Percentiles rank a stretch among this genome's conserved stretches.
These are phyloP conservation scores for Phoma sp. DNA, from an alignment of 2,329 filamentous ascomycete species.

Conservation along the genomic window DNA sequence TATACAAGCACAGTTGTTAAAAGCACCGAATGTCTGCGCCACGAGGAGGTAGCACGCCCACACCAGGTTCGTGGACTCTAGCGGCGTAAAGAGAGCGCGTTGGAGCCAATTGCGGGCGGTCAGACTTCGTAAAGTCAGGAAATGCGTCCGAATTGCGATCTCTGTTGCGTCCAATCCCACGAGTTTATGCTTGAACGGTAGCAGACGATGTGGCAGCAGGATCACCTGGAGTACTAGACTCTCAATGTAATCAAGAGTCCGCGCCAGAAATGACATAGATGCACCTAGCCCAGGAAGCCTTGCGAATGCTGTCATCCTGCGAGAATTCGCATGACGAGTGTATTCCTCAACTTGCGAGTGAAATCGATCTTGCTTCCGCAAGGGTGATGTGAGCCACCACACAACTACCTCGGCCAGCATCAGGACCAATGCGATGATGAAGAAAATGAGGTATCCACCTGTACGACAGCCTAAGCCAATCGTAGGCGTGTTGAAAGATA, in stretches of 20 bases:
- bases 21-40: constrained; percentile 50
- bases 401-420: constrained; percentile 44
- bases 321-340: background rate
- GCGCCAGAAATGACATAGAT: background rate
- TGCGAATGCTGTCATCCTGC: background rate
- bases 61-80: constrained; percentile 44
- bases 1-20: constrained; percentile 51
- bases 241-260: constrained; percentile 3
- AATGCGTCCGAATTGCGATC: constrained; percentile 6
- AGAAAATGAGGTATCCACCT: constrained; percentile 52
- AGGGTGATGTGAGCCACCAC: constrained; percentile 43
- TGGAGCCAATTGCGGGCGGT: constrained; percentile 29
- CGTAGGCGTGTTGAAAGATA: constrained; percentile 53
- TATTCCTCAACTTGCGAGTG: constrained; percentile 12
- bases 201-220: constrained; percentile 1
- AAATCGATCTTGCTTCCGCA: constrained; percentile 11
- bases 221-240: background rate
- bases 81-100: constrained; percentile 37
- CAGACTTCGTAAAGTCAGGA: constrained; percentile 9
- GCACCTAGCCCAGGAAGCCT: constrained; percentile 5
- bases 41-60: constrained; percentile 49
- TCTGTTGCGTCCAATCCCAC: background rate
- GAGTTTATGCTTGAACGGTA: constrained; percentile 13
- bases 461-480: constrained; percentile 48
- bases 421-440: constrained; percentile 34